Base-by-base conservation (phyloP, 23 red algal genomes). In the Pyropia yezoensis region DNA sequence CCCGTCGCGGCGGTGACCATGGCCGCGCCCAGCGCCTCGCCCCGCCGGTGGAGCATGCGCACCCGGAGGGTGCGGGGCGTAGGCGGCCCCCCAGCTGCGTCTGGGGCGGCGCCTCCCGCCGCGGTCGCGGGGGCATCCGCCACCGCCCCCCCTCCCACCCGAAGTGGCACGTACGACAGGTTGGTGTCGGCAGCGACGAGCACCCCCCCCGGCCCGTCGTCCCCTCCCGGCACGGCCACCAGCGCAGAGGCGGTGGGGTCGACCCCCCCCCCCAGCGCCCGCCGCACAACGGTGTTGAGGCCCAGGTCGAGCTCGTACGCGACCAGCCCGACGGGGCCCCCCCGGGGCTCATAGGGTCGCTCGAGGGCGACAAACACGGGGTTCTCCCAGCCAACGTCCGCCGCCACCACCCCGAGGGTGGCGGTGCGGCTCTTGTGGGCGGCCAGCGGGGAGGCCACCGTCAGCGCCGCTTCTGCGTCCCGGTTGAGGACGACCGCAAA, bases 241-340 rank as follows among this genome's bases (percentile, higher is more conserved):
- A 95, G 34, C 13, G 71, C n/a, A 49, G 61, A 77, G 1, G 66
- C 45, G 56, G 70, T 63, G 25, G 45, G 30, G 22, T 65, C 71
- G 52, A 87, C 81, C 13, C 18, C 49, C 9, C 50, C 56, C 15
- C 61, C 32, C 8, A 62, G 29, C 39, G 39, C 39, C 55, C 72
- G 79, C 30, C 90, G 51, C 12, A 86, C 79, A 18, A 88, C 71
- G 21, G 75, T 61, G 59, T 95, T 95, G 20, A 95, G 50, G 11
- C 90, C 90, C 28, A 95, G 74, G 62, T 95, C 90, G 8, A 95
- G 69, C 61, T 95, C 80, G 70, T 95, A 95, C 33, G 69, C 78
- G 19, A 82, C 81, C 16, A 95, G 65, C 39, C 39, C 39, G 21
- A 82, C 23, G 28, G 82, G 82, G 1, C 69, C 59, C 11, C 66